phyloP scores from a whole-genome alignment of 306 rosid genomes.

The Citrullus amarus region DNA sequence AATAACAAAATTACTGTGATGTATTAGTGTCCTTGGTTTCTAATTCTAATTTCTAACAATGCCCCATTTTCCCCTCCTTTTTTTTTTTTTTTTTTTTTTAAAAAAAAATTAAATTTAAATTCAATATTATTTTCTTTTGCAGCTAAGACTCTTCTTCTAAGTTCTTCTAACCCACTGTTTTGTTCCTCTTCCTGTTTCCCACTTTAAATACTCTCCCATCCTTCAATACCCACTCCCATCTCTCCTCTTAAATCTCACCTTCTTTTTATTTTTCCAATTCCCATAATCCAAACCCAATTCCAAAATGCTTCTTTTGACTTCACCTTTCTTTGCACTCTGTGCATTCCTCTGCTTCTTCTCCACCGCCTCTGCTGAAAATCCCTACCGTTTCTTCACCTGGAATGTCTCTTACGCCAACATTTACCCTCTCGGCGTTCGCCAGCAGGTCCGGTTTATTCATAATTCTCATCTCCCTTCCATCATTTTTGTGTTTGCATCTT shows the following conservation, averaged over 20 bases:
- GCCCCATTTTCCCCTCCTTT: not conserved
- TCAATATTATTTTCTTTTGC: not conserved
- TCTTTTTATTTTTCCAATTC: not conserved
- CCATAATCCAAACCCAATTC: not conserved
- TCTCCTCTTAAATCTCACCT: not conserved
- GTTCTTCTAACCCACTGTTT: not conserved
- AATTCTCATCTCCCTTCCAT: not conserved
- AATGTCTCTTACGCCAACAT: slow-evolving; percentile 86
- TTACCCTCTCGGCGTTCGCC: slow-evolving; percentile 90
- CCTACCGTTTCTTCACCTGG: slow-evolving; percentile 84
- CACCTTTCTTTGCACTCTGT: slow-evolving; percentile 19
- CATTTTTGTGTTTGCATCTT: not conserved
- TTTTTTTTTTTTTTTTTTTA: not conserved
- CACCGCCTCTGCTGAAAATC: slow-evolving; percentile 63
- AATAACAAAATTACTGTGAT: not conserved
- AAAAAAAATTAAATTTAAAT: no score
- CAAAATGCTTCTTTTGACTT: slow-evolving; percentile 38
- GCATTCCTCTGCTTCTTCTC: slow-evolving; percentile 32
- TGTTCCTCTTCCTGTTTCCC: slow-evolving; percentile 28
- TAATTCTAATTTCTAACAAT: not conserved
- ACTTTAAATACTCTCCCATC: slow-evolving; percentile 27
- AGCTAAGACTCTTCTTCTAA: not conserved
- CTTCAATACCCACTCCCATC: not conserved
- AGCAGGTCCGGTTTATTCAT: slow-evolving; percentile 24
- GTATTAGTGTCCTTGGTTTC: no score